Evolutionary conservation across 768 basidiomycete species (phyloP).

Genomic region (Erythrobasidium yunnanense): DNA sequence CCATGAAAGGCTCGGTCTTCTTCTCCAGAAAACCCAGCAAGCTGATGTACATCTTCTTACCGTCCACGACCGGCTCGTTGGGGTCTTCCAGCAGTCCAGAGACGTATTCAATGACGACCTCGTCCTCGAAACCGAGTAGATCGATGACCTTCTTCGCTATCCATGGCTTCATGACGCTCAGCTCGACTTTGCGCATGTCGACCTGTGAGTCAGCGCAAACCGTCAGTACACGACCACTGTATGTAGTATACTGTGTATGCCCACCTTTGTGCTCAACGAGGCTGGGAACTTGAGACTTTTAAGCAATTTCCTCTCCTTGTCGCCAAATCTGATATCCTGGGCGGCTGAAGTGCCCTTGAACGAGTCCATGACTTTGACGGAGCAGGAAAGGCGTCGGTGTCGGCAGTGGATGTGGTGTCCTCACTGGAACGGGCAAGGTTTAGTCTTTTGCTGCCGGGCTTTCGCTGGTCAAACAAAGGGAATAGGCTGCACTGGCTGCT

Average conservation of each 20-base stretch:
- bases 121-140: constrained; percentile 87
- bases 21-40: constrained; percentile 84
- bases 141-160: constrained; percentile 84
- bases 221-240: no score
- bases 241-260: no score
- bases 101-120: constrained; percentile 90
- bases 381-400: no score
- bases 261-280: constrained; percentile 32
- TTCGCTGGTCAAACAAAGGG: no score
- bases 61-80: constrained; percentile 75
- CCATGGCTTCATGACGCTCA: constrained; percentile 87
- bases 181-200: constrained; percentile 57
- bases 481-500: no score
- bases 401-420: no score
- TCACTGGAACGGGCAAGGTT: no score
- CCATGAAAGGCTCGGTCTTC: constrained; percentile 78
- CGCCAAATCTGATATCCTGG: constrained; percentile 30
- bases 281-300: constrained; percentile 32
- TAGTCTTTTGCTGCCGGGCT: no score
- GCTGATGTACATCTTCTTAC: constrained; percentile 89
- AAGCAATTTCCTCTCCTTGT: constrained; percentile 30
- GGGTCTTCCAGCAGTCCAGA: constrained; percentile 86
- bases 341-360: constrained; percentile 23
- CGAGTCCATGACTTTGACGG: constrained; percentile 22
- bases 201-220: constrained; percentile 21